phyloP scores from a whole-genome alignment of 1,284 basidiomycete species.

The Inonotus obliquus region DNA sequence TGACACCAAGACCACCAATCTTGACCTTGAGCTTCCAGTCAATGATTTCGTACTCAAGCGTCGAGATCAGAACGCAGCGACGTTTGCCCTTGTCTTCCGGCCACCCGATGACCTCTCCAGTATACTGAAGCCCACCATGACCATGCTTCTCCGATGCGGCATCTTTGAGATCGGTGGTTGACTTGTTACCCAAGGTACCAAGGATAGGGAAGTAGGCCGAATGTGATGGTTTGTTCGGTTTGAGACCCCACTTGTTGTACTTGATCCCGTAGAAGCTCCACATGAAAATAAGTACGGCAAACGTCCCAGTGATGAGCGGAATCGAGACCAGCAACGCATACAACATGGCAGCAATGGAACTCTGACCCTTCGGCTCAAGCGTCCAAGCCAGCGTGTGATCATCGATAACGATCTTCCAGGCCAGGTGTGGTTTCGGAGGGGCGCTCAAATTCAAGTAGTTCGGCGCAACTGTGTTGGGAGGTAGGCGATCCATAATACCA shows the following conservation, averaged over 20 bases:
- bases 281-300: constrained; percentile 85
- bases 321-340: constrained; percentile 79
- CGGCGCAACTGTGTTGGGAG: constrained; percentile 78
- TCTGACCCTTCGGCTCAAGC: constrained; percentile 75
- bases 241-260: constrained; percentile 86
- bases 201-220: constrained; percentile 76
- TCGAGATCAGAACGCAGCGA: constrained; percentile 84
- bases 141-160: constrained; percentile 58
- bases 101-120: constrained; percentile 79
- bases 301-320: constrained; percentile 77
- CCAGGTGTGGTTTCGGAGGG: constrained; percentile 73
- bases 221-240: constrained; percentile 55
- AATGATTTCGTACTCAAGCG: constrained; percentile 91
- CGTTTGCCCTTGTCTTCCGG: constrained; percentile 87
- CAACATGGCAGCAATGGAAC: constrained; percentile 76
- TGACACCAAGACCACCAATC: constrained; percentile 93
- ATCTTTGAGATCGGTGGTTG: constrained; percentile 58
- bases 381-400: constrained; percentile 75
- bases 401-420: constrained; percentile 80
- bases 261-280: constrained; percentile 94
- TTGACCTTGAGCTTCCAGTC: constrained; percentile 97
- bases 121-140: constrained; percentile 40
- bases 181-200: constrained; percentile 60
- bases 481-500: constrained; percentile 82
- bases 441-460: constrained; percentile 90